Conservation (phyloP, 257 asterid species). For the Paraleonurus japonicus region DNA sequence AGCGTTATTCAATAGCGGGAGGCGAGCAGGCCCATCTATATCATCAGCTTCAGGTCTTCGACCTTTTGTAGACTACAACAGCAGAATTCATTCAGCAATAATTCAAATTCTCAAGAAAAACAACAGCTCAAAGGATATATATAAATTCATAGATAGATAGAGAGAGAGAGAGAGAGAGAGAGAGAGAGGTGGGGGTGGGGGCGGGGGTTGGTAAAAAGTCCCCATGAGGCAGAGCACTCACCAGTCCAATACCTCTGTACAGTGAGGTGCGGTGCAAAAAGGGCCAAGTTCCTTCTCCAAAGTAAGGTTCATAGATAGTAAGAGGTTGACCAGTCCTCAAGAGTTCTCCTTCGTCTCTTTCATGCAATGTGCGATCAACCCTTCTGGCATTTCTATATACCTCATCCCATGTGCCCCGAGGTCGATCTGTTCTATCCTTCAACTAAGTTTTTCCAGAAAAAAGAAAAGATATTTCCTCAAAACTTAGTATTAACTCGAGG, state of each 20-base stretch:
- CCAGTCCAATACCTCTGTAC: slow-evolving; percentile 85
- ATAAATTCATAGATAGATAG: too few species aligned
- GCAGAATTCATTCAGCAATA: slow-evolving; percentile 30
- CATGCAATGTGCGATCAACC: slow-evolving; percentile 72
- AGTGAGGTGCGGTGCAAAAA: slow-evolving; percentile 79
- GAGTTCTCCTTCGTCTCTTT: slow-evolving; percentile 95
- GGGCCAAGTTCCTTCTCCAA: slow-evolving; percentile 91
- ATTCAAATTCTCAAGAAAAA: not conserved
- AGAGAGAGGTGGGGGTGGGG: too few species aligned
- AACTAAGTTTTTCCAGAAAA: slow-evolving; percentile 43
- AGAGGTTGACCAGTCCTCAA: slow-evolving; percentile 93
- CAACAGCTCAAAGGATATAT: not conserved
- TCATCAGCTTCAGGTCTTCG: slow-evolving; percentile 84
- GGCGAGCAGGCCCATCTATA: slow-evolving; percentile 82
- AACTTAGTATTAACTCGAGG: slow-evolving; percentile 3
- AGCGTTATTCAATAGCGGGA: slow-evolving; percentile 55
- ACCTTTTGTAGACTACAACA: slow-evolving; percentile 58
- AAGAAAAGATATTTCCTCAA: not conserved
- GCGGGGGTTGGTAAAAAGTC: too few species aligned
- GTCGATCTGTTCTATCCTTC: slow-evolving; percentile 85
- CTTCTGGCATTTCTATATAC: slow-evolving; percentile 73
- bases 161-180: too few species aligned
- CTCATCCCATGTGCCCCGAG: slow-evolving; percentile 89
- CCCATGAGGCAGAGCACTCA: slow-evolving; percentile 31
- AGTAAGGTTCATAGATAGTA: slow-evolving; percentile 85